These are phyloP conservation scores for Novakomyces olei DNA, from an alignment of 805 yeast genomes.

Conservation along the genomic window DNA sequence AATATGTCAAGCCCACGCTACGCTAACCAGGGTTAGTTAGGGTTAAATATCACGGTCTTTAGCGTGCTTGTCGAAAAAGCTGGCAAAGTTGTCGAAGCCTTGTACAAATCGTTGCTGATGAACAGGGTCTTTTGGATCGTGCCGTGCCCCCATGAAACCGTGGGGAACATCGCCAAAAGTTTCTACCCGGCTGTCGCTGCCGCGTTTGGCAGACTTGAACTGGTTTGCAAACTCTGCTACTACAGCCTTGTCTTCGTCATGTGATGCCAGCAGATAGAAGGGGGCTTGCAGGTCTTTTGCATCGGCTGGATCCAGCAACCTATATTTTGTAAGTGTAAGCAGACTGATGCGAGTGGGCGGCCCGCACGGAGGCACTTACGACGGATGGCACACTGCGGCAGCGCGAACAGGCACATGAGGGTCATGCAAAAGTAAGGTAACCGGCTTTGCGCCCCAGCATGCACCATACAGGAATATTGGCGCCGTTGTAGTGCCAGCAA, in stretches of 20 bases:
- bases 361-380: no score
- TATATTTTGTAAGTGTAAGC: no score
- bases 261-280: slow-evolving; percentile 6
- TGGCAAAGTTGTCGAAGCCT: slow-evolving; percentile 6
- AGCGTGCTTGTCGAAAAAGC: no score
- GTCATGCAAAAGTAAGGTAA: slow-evolving; percentile 5
- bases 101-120: slow-evolving; percentile 9
- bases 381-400: slow-evolving; percentile 8
- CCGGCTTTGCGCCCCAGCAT: slow-evolving; percentile 11
- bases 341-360: no score
- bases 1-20: no score
- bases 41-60: no score
- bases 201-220: slow-evolving; percentile 3
- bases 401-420: slow-evolving; percentile 4
- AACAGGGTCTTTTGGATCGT: slow-evolving; percentile 7
- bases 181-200: slow-evolving; percentile 4
- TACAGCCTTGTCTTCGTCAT: slow-evolving; percentile 6
- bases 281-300: slow-evolving; percentile 8
- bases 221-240: slow-evolving; percentile 4
- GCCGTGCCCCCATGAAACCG: slow-evolving; percentile 10
- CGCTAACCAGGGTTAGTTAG: no score
- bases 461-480: slow-evolving; percentile 9
- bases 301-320: slow-evolving; percentile 7
- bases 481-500: not conserved
- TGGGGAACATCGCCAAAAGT: slow-evolving; percentile 9